Conservation (phyloP, 192 early-diverging fungal species). For the Funneliformis mosseae region DNA sequence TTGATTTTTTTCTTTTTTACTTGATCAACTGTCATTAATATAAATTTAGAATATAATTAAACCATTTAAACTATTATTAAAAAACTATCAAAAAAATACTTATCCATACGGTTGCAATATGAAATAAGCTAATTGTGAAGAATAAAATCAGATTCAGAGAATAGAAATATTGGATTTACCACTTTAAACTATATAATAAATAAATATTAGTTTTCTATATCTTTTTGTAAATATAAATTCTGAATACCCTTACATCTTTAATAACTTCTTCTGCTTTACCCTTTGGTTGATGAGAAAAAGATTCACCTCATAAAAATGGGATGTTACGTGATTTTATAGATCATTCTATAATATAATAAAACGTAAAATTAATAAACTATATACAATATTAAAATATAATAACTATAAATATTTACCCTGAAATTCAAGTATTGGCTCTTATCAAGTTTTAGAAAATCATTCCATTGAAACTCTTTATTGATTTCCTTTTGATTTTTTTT, state of each 20-base stretch:
- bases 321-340: background rate
- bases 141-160: constrained; percentile 4
- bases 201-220: background rate
- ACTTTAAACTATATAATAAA: background rate
- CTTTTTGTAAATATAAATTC: background rate
- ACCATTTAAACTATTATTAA: too few relatives aligned
- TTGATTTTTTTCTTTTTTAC: too few relatives aligned
- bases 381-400: background rate
- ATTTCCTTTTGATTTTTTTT: background rate
- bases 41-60: too few relatives aligned
- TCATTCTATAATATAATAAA: constrained; percentile 6
- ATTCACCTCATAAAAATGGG: background rate
- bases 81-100: background rate
- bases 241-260: background rate
- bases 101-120: background rate
- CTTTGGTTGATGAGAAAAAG: background rate
- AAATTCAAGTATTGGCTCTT: background rate
- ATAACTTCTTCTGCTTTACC: background rate
- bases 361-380: background rate
- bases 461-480: background rate
- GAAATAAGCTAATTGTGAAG: background rate
- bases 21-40: too few relatives aligned
- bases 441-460: constrained; percentile 3
- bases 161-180: background rate
- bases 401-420: background rate